Evolutionary conservation across 1,284 basidiomycete species (phyloP).

Genomic region (Inonotus hispidus): DNA sequence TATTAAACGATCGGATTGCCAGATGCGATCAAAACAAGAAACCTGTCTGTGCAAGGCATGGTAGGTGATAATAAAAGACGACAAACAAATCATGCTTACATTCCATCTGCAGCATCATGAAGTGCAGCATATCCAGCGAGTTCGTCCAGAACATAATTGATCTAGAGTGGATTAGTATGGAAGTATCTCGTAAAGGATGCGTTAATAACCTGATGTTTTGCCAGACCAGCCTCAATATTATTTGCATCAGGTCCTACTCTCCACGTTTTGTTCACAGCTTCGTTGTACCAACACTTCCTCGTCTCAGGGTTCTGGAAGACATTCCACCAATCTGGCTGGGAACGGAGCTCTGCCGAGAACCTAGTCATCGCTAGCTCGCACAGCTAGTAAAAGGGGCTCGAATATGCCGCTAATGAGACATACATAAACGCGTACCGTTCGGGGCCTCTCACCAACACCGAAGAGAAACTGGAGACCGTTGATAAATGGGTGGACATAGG

Average conservation of each 20-base stretch:
- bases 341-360: constrained; percentile 40
- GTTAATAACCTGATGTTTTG: constrained; percentile 35
- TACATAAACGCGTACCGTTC: constrained; percentile 34
- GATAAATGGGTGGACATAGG: constrained; percentile 45
- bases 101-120: constrained; percentile 33
- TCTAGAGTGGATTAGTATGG: constrained; percentile 25
- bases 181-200: neutral
- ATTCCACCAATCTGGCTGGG: constrained; percentile 39
- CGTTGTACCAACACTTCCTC: constrained; percentile 31
- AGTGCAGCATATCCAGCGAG: constrained; percentile 41
- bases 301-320: constrained; percentile 26
- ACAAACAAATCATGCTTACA: constrained; percentile 28
- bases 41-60: constrained; percentile 33
- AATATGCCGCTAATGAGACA: neutral
- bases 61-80: neutral
- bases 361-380: constrained; percentile 45
- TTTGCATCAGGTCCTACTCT: constrained; percentile 29
- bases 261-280: constrained; percentile 30
- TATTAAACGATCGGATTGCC: constrained; percentile 37
- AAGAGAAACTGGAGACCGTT: constrained; percentile 35
- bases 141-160: constrained; percentile 47
- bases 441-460: constrained; percentile 35
- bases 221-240: constrained; percentile 31
- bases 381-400: constrained; percentile 29
- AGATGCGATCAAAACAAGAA: constrained; percentile 51